phyloP scores from a whole-genome alignment of 1,284 basidiomycete species.

The Psilocybe mexicana region DNA sequence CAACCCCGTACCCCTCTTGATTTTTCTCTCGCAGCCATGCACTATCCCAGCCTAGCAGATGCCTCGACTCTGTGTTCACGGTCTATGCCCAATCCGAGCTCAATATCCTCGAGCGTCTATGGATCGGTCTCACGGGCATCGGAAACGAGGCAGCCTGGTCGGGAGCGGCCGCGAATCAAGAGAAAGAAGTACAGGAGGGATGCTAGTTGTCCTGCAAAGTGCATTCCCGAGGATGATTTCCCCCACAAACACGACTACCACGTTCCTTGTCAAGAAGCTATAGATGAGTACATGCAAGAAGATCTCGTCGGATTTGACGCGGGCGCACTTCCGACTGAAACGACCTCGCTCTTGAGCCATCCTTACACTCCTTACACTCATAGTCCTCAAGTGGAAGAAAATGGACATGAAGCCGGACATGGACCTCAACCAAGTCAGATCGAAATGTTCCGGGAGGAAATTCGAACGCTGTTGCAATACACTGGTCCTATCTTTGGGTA shows the following conservation, averaged over 20 bases:
- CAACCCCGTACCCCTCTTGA: not conserved
- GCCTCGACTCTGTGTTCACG: not conserved
- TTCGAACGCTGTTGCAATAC: slow-evolving; percentile 52
- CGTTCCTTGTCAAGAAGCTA: not conserved
- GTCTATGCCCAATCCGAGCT: not conserved
- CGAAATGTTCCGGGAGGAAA: slow-evolving; percentile 50
- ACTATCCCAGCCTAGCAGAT: not conserved
- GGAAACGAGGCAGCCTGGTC: not conserved
- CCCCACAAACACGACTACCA: no score
- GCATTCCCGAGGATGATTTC: no score
- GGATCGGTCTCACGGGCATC: not conserved
- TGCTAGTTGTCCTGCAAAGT: not conserved
- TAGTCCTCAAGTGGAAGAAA: no score
- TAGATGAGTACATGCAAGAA: not conserved
- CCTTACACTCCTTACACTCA: not conserved
- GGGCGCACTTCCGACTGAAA: not conserved
- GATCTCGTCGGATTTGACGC: not conserved
- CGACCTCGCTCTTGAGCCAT: not conserved
- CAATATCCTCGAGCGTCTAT: not conserved
- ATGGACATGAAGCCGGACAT: not conserved
- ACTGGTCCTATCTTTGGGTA: slow-evolving; percentile 61
- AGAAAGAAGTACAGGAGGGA: not conserved
- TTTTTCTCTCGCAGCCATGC: not conserved
- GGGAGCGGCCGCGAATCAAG: not conserved
- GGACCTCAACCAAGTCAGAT: not conserved